Percentiles rank a stretch among this genome's conserved stretches.
These are phyloP conservation scores for Puccinellia tenuiflora DNA, from an alignment of 176 grass and related monocot species.

Conservation along the genomic window DNA sequence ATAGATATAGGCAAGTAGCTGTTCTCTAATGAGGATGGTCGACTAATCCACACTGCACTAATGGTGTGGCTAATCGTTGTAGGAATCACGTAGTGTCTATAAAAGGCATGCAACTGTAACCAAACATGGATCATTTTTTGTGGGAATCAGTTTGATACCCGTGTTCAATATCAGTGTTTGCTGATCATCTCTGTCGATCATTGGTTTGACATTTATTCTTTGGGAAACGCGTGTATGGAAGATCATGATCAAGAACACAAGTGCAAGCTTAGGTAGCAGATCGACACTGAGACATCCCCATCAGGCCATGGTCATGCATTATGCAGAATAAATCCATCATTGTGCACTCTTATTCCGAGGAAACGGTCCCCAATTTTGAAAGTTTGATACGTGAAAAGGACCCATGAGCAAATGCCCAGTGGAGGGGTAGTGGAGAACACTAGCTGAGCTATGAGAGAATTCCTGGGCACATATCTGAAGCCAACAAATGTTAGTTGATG, in stretches of 20 bases:
- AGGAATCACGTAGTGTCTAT: background rate
- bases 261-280: slow-evolving; percentile 52
- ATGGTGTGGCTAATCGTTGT: slow-evolving; percentile 8
- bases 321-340: slow-evolving; percentile 32
- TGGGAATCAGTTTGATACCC: slow-evolving; percentile 1
- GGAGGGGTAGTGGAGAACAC: slow-evolving; percentile 40
- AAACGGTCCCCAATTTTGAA: slow-evolving; percentile 30
- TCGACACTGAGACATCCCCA: slow-evolving; percentile 36
- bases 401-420: slow-evolving; percentile 18
- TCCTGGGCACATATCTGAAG: slow-evolving; percentile 36
- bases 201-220: slow-evolving; percentile 43
- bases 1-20: background rate
- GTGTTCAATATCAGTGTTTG: background rate
- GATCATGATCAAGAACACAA: slow-evolving; percentile 28
- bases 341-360: slow-evolving; percentile 15
- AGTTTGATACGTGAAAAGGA: slow-evolving; percentile 34
- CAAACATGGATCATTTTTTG: slow-evolving; percentile 12
- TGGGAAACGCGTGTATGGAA: background rate
- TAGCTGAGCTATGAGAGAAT: slow-evolving; percentile 19
- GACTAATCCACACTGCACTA: background rate
- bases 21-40: background rate
- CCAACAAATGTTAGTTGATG: slow-evolving; percentile 41
- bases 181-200: background rate
- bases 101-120: slow-evolving; percentile 20
- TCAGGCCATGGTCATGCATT: slow-evolving; percentile 19